phyloP scores from a whole-genome alignment of 768 basidiomycete species.

The Rhizopogon roseolus region DNA sequence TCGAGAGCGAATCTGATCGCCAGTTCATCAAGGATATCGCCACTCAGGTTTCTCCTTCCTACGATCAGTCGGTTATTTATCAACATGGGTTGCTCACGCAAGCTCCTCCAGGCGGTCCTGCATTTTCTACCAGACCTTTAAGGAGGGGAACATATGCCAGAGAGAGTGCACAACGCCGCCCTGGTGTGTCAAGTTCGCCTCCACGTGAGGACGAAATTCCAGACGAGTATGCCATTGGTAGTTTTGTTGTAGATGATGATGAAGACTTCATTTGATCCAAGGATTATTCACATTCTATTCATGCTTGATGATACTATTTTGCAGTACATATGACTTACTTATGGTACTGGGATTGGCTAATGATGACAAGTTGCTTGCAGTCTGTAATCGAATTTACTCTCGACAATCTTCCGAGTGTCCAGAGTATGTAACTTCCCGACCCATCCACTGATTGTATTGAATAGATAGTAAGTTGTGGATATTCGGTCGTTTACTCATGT shows the following conservation, averaged over 20 bases:
- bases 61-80: constrained; percentile 70
- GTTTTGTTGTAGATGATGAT: constrained; percentile 80
- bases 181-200: constrained; percentile 58
- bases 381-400: too few relatives aligned
- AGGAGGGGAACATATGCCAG: constrained; percentile 40
- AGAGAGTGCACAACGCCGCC: constrained; percentile 26
- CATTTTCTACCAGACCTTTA: constrained; percentile 49
- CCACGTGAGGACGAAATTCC: constrained; percentile 41
- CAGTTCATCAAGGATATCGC: constrained; percentile 60
- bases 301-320: too few relatives aligned
- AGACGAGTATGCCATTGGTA: constrained; percentile 69
- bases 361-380: too few relatives aligned
- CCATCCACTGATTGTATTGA: too few relatives aligned
- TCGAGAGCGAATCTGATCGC: constrained; percentile 63
- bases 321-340: too few relatives aligned
- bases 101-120: constrained; percentile 43
- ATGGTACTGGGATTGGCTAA: too few relatives aligned
- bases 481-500: too few relatives aligned
- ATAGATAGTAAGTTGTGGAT: too few relatives aligned
- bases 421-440: too few relatives aligned
- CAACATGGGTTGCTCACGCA: constrained; percentile 73
- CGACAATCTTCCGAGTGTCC: too few relatives aligned
- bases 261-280: constrained; percentile 48
- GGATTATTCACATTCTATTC: too few relatives aligned
- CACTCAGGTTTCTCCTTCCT: constrained; percentile 67